Evolutionary conservation across 495 filamentous ascomycete genomes (phyloP).

Genomic region (Amphirosellinia nigrospora): DNA sequence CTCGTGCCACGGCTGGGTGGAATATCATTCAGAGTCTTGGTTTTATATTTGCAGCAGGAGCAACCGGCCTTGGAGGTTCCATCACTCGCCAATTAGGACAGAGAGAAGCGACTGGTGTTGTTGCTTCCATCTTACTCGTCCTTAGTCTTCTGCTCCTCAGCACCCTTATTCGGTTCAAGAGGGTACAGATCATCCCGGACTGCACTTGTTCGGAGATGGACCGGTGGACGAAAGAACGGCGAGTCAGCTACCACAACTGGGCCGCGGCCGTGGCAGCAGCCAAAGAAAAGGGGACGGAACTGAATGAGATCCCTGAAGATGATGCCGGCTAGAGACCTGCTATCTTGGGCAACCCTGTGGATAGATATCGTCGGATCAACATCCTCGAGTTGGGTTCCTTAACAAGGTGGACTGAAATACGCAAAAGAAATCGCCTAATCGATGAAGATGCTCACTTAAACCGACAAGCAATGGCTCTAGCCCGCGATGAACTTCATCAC

Average conservation of each 20-base stretch:
- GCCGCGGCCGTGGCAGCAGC: conserved; percentile 41
- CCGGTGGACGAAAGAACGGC: conserved; percentile 50
- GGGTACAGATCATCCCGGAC: conserved; percentile 69
- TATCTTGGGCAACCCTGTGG: conserved; percentile 70
- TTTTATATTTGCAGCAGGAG: conserved; percentile 68
- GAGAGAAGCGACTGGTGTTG: conserved; percentile 65
- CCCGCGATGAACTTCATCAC: conserved; percentile 40
- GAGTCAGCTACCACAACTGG: conserved; percentile 46
- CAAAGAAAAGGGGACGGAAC: conserved; percentile 44
- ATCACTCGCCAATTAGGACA: conserved; percentile 68
- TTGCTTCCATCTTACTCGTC: conserved; percentile 65
- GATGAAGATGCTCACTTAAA: conserved; percentile 50
- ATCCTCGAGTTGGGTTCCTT: conserved; percentile 67
- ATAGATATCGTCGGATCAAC: conserved; percentile 68
- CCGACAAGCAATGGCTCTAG: conserved; percentile 45
- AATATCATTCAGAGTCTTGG: conserved; percentile 70
- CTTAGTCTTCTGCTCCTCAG: conserved; percentile 66
- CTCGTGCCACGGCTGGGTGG: conserved; percentile 73
- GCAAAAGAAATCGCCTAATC: conserved; percentile 67
- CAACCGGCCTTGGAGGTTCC: conserved; percentile 66
- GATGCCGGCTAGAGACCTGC: conserved; percentile 68
- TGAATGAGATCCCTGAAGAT: conserved; percentile 49
- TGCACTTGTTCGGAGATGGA: conserved; percentile 59
- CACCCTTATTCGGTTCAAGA: conserved; percentile 65
- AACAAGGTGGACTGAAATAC: conserved; percentile 73